Evolutionary conservation across 2,329 filamentous ascomycete genomes (phyloP).

Genomic region (Ceratocystis cacaofunesta): DNA sequence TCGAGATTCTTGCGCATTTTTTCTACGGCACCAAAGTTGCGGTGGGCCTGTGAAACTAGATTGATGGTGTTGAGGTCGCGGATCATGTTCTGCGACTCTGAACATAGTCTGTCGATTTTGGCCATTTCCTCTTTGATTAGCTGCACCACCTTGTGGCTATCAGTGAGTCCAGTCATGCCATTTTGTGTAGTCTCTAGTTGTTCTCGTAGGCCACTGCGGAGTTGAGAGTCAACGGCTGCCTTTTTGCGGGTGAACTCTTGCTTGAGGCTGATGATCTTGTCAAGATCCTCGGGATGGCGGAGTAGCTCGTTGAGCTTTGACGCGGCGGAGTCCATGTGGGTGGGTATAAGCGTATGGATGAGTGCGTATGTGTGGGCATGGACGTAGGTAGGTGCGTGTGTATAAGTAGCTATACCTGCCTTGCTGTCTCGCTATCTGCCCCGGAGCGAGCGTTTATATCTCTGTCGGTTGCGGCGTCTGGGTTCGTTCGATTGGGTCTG

Average conservation of each 20-base stretch:
- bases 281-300: slow-evolving; percentile 88
- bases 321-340: slow-evolving; percentile 48
- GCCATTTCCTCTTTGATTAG: slow-evolving; percentile 97
- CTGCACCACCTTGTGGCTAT: slow-evolving; percentile 82
- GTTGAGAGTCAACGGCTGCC: slow-evolving; percentile 73
- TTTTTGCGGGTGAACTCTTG: slow-evolving; percentile 92
- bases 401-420: background rate
- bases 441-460: no score
- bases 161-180: slow-evolving; percentile 75
- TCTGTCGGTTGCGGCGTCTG: no score
- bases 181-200: slow-evolving; percentile 90
- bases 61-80: slow-evolving; percentile 91
- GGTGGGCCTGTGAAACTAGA: slow-evolving; percentile 79
- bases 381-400: background rate
- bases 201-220: slow-evolving; percentile 74
- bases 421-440: background rate
- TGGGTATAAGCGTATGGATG: slow-evolving; percentile 15
- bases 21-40: slow-evolving; percentile 89
- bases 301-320: slow-evolving; percentile 85
- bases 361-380: background rate
- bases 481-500: background rate
- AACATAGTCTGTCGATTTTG: slow-evolving; percentile 94
- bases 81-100: slow-evolving; percentile 94
- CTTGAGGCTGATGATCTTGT: slow-evolving; percentile 84
- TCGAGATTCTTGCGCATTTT: slow-evolving; percentile 85